Conservation (phyloP, 257 asterid species). For the Solanum pennellii region DNA sequence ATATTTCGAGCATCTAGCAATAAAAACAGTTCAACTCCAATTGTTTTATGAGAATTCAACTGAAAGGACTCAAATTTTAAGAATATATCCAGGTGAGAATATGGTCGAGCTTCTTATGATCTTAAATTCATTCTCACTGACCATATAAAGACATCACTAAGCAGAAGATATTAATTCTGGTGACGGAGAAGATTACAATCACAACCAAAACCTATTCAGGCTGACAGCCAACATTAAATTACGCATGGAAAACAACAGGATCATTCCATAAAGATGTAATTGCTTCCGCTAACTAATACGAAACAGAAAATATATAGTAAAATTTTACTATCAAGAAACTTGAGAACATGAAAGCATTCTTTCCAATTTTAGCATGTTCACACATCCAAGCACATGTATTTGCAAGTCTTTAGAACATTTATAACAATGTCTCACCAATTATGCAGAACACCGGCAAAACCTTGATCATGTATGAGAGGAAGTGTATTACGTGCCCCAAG, state of each 20-base stretch:
- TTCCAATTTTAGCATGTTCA: neutral
- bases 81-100: neutral
- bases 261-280: neutral
- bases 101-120: neutral
- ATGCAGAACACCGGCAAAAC: conserved; percentile 74
- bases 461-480: conserved; percentile 66
- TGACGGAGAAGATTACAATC: neutral
- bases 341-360: neutral
- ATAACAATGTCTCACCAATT: conserved; percentile 44
- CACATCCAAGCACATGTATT: neutral
- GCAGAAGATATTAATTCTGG: neutral
- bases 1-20: neutral
- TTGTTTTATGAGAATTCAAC: neutral
- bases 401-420: neutral
- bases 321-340: neutral
- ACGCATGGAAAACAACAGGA: neutral
- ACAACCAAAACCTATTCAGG: neutral
- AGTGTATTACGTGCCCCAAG: conserved; percentile 54
- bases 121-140: neutral
- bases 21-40: neutral
- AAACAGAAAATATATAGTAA: neutral
- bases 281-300: neutral
- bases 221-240: neutral
- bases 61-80: neutral
- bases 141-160: neutral